phyloP scores from a whole-genome alignment of 2,329 filamentous ascomycete species.

The Tetracladium maxilliforme region DNA sequence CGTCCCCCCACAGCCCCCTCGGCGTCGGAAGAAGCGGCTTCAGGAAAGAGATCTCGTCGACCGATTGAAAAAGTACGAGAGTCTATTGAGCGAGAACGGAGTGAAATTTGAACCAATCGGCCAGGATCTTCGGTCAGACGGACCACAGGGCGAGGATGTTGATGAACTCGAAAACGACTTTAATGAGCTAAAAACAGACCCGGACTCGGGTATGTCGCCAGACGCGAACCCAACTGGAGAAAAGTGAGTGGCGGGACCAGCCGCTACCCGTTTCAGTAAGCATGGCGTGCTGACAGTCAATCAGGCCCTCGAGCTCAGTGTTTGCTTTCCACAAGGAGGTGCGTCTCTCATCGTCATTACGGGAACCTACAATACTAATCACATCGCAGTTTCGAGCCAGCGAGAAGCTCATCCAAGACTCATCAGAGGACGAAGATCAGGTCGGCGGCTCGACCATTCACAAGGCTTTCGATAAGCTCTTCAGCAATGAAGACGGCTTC shows the following conservation, averaged over 20 bases:
- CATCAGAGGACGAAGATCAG: constrained; percentile 13
- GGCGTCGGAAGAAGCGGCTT: constrained; percentile 10
- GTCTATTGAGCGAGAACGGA: too few relatives aligned
- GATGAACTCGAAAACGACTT: constrained; percentile 4
- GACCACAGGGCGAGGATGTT: constrained; percentile 1
- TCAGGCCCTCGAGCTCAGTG: too few relatives aligned
- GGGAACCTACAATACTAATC: constrained; percentile 10
- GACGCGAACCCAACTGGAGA: too few relatives aligned
- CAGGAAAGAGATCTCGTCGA: constrained; percentile 12
- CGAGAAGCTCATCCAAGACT: constrained; percentile 15
- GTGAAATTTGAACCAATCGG: too few relatives aligned
- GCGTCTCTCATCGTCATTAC: too few relatives aligned
- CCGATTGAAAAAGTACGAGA: constrained; percentile 10
- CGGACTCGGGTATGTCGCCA: too few relatives aligned
- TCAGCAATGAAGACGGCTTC: constrained; percentile 24
- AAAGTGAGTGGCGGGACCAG: too few relatives aligned
- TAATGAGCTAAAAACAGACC: too few relatives aligned
- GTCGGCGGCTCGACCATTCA: constrained; percentile 19
- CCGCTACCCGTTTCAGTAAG: too few relatives aligned
- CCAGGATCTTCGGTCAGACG: constrained; percentile 4
- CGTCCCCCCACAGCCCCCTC: constrained; percentile 7
- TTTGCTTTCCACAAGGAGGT: too few relatives aligned
- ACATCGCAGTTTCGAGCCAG: constrained; percentile 12
- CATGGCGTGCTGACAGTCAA: too few relatives aligned
- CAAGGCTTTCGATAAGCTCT: constrained; percentile 26